Percentiles rank a stretch among this genome's conserved stretches.
phyloP scores from a whole-genome alignment of 2,329 filamentous ascomycete genomes.

The Fusarium staphyleae region DNA sequence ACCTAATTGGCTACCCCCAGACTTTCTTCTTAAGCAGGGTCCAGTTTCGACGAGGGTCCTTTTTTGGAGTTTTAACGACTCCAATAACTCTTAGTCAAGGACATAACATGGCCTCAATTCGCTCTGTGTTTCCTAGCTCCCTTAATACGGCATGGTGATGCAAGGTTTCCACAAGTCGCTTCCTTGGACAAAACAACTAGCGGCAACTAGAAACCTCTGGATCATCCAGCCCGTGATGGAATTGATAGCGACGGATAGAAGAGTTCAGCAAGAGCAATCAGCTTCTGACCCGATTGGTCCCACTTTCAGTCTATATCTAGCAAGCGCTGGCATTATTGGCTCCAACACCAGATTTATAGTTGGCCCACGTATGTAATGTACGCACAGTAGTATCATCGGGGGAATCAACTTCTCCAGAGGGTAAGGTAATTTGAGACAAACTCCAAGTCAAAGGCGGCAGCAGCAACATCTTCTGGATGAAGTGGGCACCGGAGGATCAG shows the following conservation, averaged over 20 bases:
- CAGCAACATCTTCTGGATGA: neutral
- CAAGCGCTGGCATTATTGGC: conserved; percentile 27
- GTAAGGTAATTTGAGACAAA: conserved; percentile 33
- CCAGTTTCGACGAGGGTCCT: conserved; percentile 22
- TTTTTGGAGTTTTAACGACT: conserved; percentile 14
- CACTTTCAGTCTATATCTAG: conserved; percentile 4
- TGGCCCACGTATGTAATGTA: conserved; percentile 36
- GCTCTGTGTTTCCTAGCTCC: too few relatives aligned
- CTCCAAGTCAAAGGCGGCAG: neutral
- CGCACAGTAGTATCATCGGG: conserved; percentile 12
- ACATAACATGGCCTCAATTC: neutral
- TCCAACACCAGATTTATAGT: conserved; percentile 14
- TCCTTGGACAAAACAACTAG: too few relatives aligned
- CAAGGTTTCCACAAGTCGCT: too few relatives aligned
- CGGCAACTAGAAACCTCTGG: neutral
- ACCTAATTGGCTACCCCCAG: conserved; percentile 44
- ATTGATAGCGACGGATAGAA: conserved; percentile 19
- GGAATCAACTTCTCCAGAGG: conserved; percentile 24
- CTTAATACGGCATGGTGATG: too few relatives aligned
- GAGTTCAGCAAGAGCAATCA: conserved; percentile 33
- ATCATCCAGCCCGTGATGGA: conserved; percentile 5
- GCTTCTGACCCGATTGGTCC: conserved; percentile 40
- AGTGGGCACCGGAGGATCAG: conserved; percentile 15
- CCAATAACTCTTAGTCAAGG: conserved; percentile 11
- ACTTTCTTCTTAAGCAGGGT: conserved; percentile 30